phyloP scores from a whole-genome alignment of 768 basidiomycete species.

The Lactarius evosmus region DNA sequence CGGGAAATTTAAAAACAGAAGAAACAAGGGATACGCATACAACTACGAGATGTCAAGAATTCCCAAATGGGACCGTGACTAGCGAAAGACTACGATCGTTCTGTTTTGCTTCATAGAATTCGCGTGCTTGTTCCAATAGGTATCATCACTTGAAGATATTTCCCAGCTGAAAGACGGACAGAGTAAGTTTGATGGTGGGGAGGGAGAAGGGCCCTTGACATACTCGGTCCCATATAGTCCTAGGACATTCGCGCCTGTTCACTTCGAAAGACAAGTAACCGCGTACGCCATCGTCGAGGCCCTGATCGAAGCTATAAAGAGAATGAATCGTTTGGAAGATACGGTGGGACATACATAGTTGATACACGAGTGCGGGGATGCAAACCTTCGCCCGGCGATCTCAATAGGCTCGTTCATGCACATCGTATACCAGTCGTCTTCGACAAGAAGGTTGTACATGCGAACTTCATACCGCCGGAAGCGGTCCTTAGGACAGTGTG shows the following conservation, averaged over 20 bases:
- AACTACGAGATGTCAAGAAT: not conserved
- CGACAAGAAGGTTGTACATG: slow-evolving; percentile 28
- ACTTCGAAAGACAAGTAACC: slow-evolving; percentile 19
- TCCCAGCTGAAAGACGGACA: not conserved
- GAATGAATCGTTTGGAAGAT: not conserved
- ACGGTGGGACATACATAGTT: slow-evolving; percentile 12
- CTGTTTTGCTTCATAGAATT: not conserved
- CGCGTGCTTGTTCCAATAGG: not conserved
- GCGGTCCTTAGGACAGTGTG: slow-evolving; percentile 16
- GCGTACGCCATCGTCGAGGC: slow-evolving; percentile 20
- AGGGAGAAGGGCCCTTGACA: not conserved
- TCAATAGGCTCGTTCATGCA: slow-evolving; percentile 21
- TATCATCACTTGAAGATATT: slow-evolving; percentile 10
- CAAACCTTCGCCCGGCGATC: slow-evolving; percentile 7
- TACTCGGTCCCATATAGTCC: slow-evolving; percentile 24
- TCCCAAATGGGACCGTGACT: not conserved
- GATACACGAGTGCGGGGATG: not conserved
- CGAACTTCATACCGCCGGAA: slow-evolving; percentile 25
- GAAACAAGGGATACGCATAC: not conserved
- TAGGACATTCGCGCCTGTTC: slow-evolving; percentile 19
- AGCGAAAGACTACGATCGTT: not conserved
- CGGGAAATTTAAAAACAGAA: not conserved
- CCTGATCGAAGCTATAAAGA: slow-evolving; percentile 9
- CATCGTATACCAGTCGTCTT: slow-evolving; percentile 30
- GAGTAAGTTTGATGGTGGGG: not conserved